Evolutionary conservation across 805 yeast genomes (phyloP).

Genomic region (Lipomyces oligophaga): DNA sequence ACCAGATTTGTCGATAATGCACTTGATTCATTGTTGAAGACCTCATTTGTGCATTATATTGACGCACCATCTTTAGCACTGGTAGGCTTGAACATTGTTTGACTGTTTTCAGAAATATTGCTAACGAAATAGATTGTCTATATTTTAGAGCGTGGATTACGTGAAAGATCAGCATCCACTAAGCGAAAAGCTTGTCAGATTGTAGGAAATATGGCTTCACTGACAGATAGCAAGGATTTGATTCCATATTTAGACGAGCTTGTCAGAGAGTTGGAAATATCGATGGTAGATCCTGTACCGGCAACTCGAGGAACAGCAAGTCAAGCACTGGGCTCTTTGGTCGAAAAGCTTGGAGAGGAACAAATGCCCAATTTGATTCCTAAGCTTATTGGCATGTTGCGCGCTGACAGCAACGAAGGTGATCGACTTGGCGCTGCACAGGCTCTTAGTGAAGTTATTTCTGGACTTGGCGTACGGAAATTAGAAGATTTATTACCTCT

Average conservation of each 20-base stretch:
- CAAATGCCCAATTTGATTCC: constrained; percentile 89
- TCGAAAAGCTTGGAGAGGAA: constrained; percentile 94
- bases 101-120: background rate
- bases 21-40: constrained; percentile 74
- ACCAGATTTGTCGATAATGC: constrained; percentile 86
- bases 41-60: constrained; percentile 94
- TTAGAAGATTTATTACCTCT: constrained; percentile 85
- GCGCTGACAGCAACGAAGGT: constrained; percentile 75
- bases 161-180: constrained; percentile 86
- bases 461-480: constrained; percentile 83
- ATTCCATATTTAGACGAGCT: constrained; percentile 75
- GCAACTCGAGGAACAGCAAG: constrained; percentile 96
- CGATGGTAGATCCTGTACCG: constrained; percentile 99
- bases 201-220: constrained; percentile 97
- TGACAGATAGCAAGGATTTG: constrained; percentile 84
- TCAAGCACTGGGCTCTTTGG: constrained; percentile 92
- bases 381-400: constrained; percentile 66
- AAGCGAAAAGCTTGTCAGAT: constrained; percentile 95
- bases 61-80: constrained; percentile 97
- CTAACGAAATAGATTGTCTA: constrained; percentile 48
- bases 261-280: constrained; percentile 77
- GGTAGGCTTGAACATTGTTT: constrained; percentile 40
- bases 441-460: constrained; percentile 88
- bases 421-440: constrained; percentile 97
- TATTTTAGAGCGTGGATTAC: constrained; percentile 92